These are phyloP conservation scores for Cadophora luteo-olivacea DNA, from an alignment of 2,329 filamentous ascomycete species.

Conservation along the genomic window DNA sequence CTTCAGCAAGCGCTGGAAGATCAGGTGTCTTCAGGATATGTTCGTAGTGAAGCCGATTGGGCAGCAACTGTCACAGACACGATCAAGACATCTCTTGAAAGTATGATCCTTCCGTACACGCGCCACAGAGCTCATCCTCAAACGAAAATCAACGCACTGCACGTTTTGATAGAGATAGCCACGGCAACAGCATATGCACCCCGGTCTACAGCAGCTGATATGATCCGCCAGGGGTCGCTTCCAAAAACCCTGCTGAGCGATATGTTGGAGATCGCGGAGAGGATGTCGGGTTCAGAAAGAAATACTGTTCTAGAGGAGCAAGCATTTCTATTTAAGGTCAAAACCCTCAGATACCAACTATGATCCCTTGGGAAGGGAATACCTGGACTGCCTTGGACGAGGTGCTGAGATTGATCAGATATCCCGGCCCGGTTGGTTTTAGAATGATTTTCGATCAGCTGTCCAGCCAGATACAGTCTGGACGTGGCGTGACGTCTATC, in stretches of 20 bases:
- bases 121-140: slow-evolving; percentile 10
- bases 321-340: slow-evolving; percentile 27
- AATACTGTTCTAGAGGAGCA: slow-evolving; percentile 22
- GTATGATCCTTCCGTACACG: slow-evolving; percentile 9
- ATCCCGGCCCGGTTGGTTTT: slow-evolving; percentile 24
- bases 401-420: slow-evolving; percentile 26
- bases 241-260: slow-evolving; percentile 14
- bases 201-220: not conserved
- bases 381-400: slow-evolving; percentile 26
- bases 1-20: slow-evolving; percentile 1
- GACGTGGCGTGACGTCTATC: not conserved
- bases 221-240: slow-evolving; percentile 14
- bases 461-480: not conserved
- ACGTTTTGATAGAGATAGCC: slow-evolving; percentile 26
- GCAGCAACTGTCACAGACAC: slow-evolving; percentile 7
- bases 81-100: slow-evolving; percentile 5
- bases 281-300: slow-evolving; percentile 17
- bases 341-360: slow-evolving; percentile 19
- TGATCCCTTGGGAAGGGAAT: slow-evolving; percentile 11
- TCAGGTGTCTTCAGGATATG: not conserved
- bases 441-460: slow-evolving; percentile 8
- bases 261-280: slow-evolving; percentile 20
- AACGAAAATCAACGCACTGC: slow-evolving; percentile 27
- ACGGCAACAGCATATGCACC: slow-evolving; percentile 23
- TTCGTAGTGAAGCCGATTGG: slow-evolving; percentile 6